Evolutionary conservation across 2,329 filamentous ascomycete genomes (phyloP).

Genomic region (Ceratocystis eucalypticola): DNA sequence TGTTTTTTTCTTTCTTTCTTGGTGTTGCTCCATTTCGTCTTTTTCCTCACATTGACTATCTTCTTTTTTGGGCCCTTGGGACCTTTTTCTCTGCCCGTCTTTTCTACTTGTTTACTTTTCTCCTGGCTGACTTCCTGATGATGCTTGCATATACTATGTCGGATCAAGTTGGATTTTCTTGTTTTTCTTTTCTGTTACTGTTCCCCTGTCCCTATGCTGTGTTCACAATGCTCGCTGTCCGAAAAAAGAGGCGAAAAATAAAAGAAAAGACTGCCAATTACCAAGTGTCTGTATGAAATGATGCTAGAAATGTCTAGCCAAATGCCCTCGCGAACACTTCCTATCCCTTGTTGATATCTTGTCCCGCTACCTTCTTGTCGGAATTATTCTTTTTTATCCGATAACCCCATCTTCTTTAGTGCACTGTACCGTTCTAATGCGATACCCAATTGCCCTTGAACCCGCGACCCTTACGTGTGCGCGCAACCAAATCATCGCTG

Average conservation of each 20-base stretch:
- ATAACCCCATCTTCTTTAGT: background rate
- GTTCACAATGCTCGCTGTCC: background rate
- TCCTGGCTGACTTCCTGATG: too few relatives aligned
- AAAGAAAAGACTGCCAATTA: background rate
- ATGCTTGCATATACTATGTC: too few relatives aligned
- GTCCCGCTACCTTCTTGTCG: too few relatives aligned
- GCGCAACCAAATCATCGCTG: conserved; percentile 35
- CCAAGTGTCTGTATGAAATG: background rate
- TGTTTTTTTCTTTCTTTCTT: conserved; percentile 3
- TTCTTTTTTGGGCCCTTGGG: background rate
- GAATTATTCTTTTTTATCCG: background rate
- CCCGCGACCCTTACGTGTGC: conserved; percentile 22
- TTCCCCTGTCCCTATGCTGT: background rate
- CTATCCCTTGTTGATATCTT: too few relatives aligned
- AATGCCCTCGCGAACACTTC: background rate
- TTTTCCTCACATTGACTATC: background rate
- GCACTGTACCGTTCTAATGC: background rate
- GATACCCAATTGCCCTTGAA: conserved; percentile 6
- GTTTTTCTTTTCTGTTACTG: too few relatives aligned
- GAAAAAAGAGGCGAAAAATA: background rate
- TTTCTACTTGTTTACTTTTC: too few relatives aligned
- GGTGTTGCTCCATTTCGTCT: conserved; percentile 1
- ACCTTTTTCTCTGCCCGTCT: conserved; percentile 1
- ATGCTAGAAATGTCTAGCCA: background rate
- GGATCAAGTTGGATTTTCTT: too few relatives aligned